Evolutionary conservation across 2,329 filamentous ascomycete genomes (phyloP), one percentile per base, ranked within the genome.

Genomic region (Aspergillus sclerotialis): DNA sequence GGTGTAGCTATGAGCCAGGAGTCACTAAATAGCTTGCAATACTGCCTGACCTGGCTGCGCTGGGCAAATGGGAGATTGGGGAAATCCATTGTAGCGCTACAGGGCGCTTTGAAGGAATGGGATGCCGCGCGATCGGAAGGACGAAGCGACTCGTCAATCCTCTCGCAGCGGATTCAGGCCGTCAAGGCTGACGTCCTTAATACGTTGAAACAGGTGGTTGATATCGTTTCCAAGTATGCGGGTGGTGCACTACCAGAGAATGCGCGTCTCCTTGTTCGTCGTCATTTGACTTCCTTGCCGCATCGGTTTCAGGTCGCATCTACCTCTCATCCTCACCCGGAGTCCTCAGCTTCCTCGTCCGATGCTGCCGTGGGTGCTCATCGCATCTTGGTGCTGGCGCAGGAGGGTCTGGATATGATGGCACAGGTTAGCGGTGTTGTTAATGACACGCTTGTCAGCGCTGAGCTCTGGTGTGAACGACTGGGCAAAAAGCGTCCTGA

Each of bases 371-470:
- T 69, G 11, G 68, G 67, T 33, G 88, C 86, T 0, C 82, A 88
- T 47, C 75, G 83, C 26, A 88, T 93, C 36, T 67, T 96, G 9
- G 78, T 92, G 1, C 77, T 96, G 33, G 90, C 90, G 5, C 84
- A 83, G 51, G 90, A 96, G 57, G 87, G 89, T 0, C 69, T 96
- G 10, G 88, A 95, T 48, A 94, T 96, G 82, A 88, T 96, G 73
- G 76, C 79, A 1, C 88, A 95, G 58, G 87, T 98, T 32, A 92
- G 81, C 26, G 79, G 81, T 4, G 85, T 95, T 2, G 74, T 96
- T 7, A 85, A 93, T 47, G 84, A 87, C 34, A 96, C 92, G 0
- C 83, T 96, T 34, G 76, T 84, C 36, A 92, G 84, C 49, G 92
- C 92, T 0, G 90, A 96, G 61, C 78, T 82, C 48, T 96, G 92